These are phyloP conservation scores for Neurospora sp. DNA, from an alignment of 2,329 filamentous ascomycete species.

Conservation along the genomic window DNA sequence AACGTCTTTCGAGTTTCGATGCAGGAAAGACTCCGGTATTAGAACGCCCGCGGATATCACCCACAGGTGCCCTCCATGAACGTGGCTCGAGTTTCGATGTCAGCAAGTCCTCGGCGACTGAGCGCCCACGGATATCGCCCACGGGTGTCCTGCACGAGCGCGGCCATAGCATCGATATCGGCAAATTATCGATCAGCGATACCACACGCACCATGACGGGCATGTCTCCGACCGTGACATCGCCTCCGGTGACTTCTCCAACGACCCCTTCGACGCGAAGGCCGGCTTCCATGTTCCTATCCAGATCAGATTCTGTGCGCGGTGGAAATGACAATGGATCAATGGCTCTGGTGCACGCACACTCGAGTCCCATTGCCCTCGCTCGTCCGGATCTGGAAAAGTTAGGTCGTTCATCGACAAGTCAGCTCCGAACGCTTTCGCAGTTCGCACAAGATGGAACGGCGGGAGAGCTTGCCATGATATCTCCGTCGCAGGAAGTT, in stretches of 20 bases:
- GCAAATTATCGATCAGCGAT: slow-evolving; percentile 41
- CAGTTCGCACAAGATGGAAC: slow-evolving; percentile 67
- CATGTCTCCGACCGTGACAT: slow-evolving; percentile 13
- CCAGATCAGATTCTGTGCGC: slow-evolving; percentile 44
- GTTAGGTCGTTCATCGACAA: slow-evolving; percentile 80
- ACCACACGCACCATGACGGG: not conserved
- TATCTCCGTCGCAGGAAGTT: slow-evolving; percentile 71
- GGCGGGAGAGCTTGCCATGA: slow-evolving; percentile 72
- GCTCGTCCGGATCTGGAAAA: slow-evolving; percentile 66
- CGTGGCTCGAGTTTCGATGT: slow-evolving; percentile 58
- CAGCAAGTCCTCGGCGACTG: slow-evolving; percentile 40
- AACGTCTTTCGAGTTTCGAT: slow-evolving; percentile 52
- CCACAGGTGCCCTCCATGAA: slow-evolving; percentile 19
- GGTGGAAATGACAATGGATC: slow-evolving; percentile 24
- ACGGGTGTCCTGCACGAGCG: slow-evolving; percentile 28
- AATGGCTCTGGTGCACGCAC: slow-evolving; percentile 26
- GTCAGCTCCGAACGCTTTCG: slow-evolving; percentile 79
- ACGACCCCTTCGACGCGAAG: slow-evolving; percentile 19
- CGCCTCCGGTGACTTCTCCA: slow-evolving; percentile 18
- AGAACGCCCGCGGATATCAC: slow-evolving; percentile 17
- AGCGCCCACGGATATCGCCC: slow-evolving; percentile 15
- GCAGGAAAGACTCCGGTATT: slow-evolving; percentile 44
- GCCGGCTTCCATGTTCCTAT: slow-evolving; percentile 48
- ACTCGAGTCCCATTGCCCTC: slow-evolving; percentile 37
- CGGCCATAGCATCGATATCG: slow-evolving; percentile 55